Base-by-base conservation (phyloP, 2,329 filamentous ascomycete species). In the Apiospora sp. region DNA sequence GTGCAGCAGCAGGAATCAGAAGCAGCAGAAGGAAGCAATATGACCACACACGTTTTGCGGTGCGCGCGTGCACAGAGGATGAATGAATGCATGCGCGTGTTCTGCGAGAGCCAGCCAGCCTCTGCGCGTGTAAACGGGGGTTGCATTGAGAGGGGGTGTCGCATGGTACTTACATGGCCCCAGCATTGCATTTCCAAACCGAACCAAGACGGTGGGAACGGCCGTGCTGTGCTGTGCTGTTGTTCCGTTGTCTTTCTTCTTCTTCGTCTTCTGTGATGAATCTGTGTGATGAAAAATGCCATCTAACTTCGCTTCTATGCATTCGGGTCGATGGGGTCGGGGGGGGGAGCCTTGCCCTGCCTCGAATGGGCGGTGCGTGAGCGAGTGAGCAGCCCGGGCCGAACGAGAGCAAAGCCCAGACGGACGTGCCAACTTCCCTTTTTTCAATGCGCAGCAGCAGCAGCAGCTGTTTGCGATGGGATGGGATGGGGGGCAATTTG, bases 281-380 rank as follows among this genome's bases (percentile, higher is more conserved):
- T 10, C 37, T 41, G 37, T 41, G 37, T 41, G 37, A 41, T 7
- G 37, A 41, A n/a, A 54, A 27, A 19, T 61, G 37, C n/a, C 34
- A 41, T 41, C 58, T 41, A 64, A 64, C 58, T 41, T 64, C 58
- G 58, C 58, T 64, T 64, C 58, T 13, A 37, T 61, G 30, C 54
- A 22, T n/a, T 64, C 58, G 58, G 58, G 22, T 64, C 30, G 58
- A 41, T 41, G n/a, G 58, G 14, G 41, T 41, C 19, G 58, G 58
- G 41, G 4, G 12, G 34, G 37, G 12, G 10, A 22, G 19, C 46
- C 46, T 10, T 54, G 51, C 12, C 19, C 30, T 41, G 58, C 58
- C 34, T 64, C 41, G 58, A 7, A 41, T 19, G 19, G 19, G 30
- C 58, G 22, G 4, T 41, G 58, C 12, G 34, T 14, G 30, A 64